phyloP scores from a whole-genome alignment of 768 basidiomycete genomes.

The Boletus rufocinnamomeus region DNA sequence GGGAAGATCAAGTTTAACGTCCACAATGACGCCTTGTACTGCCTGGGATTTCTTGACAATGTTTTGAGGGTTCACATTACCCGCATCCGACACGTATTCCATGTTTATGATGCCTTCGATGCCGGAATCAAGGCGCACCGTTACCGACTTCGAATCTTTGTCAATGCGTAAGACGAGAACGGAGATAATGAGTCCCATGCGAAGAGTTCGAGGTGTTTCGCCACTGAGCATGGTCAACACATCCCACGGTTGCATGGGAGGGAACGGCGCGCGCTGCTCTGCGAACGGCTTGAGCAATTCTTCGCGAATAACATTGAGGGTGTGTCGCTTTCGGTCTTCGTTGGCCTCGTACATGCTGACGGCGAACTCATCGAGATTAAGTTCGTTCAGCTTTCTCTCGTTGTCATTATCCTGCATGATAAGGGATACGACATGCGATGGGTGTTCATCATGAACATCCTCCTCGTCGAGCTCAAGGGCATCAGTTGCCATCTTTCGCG shows the following conservation, averaged over 20 bases:
- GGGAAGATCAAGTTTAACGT: constrained; percentile 61
- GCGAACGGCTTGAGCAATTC: constrained; percentile 82
- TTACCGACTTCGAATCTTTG: constrained; percentile 44
- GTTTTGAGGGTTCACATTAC: constrained; percentile 42
- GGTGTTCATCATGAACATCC: constrained; percentile 89
- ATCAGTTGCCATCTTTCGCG: constrained; percentile 97
- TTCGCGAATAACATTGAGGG: constrained; percentile 82
- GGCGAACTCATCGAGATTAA: constrained; percentile 96
- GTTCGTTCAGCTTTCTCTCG: constrained; percentile 79
- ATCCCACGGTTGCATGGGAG: constrained; percentile 68
- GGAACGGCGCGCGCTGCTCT: constrained; percentile 71
- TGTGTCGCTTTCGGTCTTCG: constrained; percentile 84
- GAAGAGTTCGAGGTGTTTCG: constrained; percentile 79
- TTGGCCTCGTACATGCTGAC: constrained; percentile 85
- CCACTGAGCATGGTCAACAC: constrained; percentile 94
- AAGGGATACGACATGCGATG: constrained; percentile 82
- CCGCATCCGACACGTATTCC: constrained; percentile 57
- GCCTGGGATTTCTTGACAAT: constrained; percentile 78
- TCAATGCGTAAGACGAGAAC: constrained; percentile 61
- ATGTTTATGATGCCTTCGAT: constrained; percentile 78
- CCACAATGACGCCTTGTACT: constrained; percentile 75
- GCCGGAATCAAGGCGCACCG: constrained; percentile 88
- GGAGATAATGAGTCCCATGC: constrained; percentile 79
- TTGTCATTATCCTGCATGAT: constrained; percentile 85
- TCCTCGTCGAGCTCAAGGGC: constrained; percentile 98